Percentiles rank a stretch among this genome's conserved stretches.
phyloP scores from a whole-genome alignment of 257 asterid genomes.

The Plantago major region DNA sequence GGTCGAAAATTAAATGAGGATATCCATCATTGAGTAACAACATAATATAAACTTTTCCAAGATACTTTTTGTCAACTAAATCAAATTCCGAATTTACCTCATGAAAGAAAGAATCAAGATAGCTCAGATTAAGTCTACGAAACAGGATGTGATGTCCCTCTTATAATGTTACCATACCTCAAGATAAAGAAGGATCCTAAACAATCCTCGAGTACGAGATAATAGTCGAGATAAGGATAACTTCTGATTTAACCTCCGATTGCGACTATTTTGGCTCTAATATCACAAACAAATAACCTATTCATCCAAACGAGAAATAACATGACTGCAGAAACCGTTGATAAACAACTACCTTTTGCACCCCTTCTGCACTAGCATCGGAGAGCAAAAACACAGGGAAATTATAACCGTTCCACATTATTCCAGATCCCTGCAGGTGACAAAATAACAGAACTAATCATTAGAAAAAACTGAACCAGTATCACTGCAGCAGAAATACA shows the following conservation, averaged over 20 bases:
- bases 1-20: slow-evolving; percentile 3
- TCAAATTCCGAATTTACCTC: too few relatives aligned
- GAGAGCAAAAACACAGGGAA: slow-evolving; percentile 93
- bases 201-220: too few relatives aligned
- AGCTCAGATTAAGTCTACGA: too few relatives aligned
- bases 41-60: too few relatives aligned
- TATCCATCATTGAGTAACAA: too few relatives aligned
- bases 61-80: too few relatives aligned
- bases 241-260: neutral
- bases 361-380: slow-evolving; percentile 47
- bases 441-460: slow-evolving; percentile 8
- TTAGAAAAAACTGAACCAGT: slow-evolving; percentile 6
- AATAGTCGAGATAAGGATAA: too few relatives aligned
- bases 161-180: too few relatives aligned
- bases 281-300: slow-evolving; percentile 1
- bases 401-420: slow-evolving; percentile 90
- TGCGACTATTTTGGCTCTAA: neutral
- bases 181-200: too few relatives aligned
- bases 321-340: slow-evolving; percentile 7
- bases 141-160: too few relatives aligned
- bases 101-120: too few relatives aligned
- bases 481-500: neutral
- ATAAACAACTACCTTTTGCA: slow-evolving; percentile 64
- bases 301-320: slow-evolving; percentile 14
- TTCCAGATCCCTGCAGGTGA: slow-evolving; percentile 88